phyloP scores from a whole-genome alignment of 2,329 filamentous ascomycete species.

The Penicillium sp. region DNA sequence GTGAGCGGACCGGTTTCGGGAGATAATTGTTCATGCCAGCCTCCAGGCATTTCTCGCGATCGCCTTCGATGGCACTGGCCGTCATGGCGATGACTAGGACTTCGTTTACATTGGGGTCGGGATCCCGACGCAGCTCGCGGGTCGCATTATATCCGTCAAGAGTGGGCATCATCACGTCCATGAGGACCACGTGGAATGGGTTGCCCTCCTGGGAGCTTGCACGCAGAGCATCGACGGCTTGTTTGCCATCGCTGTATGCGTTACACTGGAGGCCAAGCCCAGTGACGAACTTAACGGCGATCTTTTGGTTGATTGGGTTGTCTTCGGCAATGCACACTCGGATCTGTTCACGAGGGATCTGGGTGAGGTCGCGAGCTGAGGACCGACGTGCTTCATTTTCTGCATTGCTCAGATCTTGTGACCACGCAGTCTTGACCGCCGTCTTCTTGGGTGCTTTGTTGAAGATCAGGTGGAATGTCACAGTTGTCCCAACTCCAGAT shows the following conservation, averaged over 20 bases:
- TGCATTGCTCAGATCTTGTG: slow-evolving; percentile 44
- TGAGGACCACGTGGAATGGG: slow-evolving; percentile 86
- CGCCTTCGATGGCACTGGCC: slow-evolving; percentile 87
- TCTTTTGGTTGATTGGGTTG: slow-evolving; percentile 91
- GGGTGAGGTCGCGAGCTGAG: slow-evolving; percentile 64
- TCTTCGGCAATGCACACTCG: slow-evolving; percentile 93
- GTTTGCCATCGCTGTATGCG: slow-evolving; percentile 84
- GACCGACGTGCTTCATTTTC: slow-evolving; percentile 41
- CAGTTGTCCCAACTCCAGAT: slow-evolving; percentile 58
- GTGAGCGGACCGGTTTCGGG: slow-evolving; percentile 88
- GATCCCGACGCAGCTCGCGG: slow-evolving; percentile 72
- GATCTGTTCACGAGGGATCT: slow-evolving; percentile 71
- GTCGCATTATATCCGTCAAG: slow-evolving; percentile 92
- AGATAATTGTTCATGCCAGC: slow-evolving; percentile 98
- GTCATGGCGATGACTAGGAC: slow-evolving; percentile 98
- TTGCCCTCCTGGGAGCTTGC: slow-evolving; percentile 65
- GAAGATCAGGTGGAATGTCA: slow-evolving; percentile 81
- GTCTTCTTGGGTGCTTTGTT: slow-evolving; percentile 68
- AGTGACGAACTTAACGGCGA: slow-evolving; percentile 85
- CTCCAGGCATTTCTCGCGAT: slow-evolving; percentile 91
- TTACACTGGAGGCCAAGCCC: slow-evolving; percentile 83
- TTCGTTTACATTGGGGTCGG: slow-evolving; percentile 71
- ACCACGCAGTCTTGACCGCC: slow-evolving; percentile 57
- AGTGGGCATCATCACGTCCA: slow-evolving; percentile 96
- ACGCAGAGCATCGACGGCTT: slow-evolving; percentile 82